Percentiles rank a stretch among this genome's conserved stretches.
Evolutionary conservation across 495 filamentous ascomycete species (phyloP).

Genomic region (Entonaema liquescens): DNA sequence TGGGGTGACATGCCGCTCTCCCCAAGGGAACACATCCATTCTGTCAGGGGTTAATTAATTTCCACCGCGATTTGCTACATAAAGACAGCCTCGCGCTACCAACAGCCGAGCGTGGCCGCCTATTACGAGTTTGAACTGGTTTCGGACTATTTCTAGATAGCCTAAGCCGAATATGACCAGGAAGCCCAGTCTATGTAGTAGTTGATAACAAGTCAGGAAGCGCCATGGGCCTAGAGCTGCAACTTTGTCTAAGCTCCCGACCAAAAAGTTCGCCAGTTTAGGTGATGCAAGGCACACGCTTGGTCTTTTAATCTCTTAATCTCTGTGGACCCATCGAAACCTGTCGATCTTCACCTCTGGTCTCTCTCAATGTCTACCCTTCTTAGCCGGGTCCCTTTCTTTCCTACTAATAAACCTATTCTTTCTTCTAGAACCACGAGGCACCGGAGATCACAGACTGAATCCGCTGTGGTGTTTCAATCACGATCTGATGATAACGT

Average conservation of each 20-base stretch:
- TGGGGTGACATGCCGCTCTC: slow-evolving; percentile 18
- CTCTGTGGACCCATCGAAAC: slow-evolving; percentile 41
- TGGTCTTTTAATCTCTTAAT: slow-evolving; percentile 44
- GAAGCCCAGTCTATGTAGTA: slow-evolving; percentile 15
- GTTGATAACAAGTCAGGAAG: slow-evolving; percentile 15
- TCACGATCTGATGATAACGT: slow-evolving; percentile 30
- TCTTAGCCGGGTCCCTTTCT: slow-evolving; percentile 16
- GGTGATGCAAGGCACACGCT: slow-evolving; percentile 35
- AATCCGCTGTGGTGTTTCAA: slow-evolving; percentile 25
- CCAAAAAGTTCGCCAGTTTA: slow-evolving; percentile 21
- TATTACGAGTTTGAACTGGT: slow-evolving; percentile 13
- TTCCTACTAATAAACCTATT: slow-evolving; percentile 38
- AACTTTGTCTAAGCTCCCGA: slow-evolving; percentile 20
- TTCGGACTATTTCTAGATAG: slow-evolving; percentile 2
- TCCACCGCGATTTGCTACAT: slow-evolving; percentile 32
- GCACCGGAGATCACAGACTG: slow-evolving; percentile 38
- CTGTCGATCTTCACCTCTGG: slow-evolving; percentile 41
- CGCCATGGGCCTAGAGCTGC: slow-evolving; percentile 5
- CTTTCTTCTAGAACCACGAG: slow-evolving; percentile 22
- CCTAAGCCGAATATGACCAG: slow-evolving; percentile 10
- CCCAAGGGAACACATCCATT: slow-evolving; percentile 24
- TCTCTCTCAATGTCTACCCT: slow-evolving; percentile 22
- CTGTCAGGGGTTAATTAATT: slow-evolving; percentile 41
- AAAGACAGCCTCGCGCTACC: slow-evolving; percentile 37
- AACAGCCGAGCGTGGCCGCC: slow-evolving; percentile 34